Conservation (phyloP, 2,329 filamentous ascomycete species). For the Diplodia mutila region DNA sequence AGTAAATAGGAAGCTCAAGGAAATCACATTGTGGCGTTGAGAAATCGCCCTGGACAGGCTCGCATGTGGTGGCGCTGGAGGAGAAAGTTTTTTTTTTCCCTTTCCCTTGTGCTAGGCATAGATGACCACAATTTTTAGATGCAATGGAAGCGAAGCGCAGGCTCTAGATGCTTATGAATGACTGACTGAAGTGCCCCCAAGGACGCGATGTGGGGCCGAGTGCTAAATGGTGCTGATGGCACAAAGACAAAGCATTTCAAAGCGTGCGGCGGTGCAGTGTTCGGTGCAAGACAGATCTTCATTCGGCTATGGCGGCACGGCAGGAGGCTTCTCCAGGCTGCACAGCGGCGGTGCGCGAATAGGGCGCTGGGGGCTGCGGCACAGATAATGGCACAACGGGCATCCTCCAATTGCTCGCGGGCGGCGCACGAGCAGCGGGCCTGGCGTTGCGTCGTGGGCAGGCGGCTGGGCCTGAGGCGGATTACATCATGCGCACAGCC, state of each 20-base stretch:
- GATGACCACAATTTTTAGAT: background rate
- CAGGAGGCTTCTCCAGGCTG: background rate
- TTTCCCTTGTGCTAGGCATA: background rate
- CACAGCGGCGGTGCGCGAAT: conserved; percentile 1
- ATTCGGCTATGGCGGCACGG: conserved; percentile 13
- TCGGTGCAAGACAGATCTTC: background rate
- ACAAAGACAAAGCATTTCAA: background rate
- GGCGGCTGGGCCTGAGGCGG: background rate
- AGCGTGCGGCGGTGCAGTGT: background rate
- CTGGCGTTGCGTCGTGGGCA: background rate
- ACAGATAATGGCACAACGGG: conserved; percentile 9
- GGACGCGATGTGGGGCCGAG: background rate
- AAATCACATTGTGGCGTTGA: background rate
- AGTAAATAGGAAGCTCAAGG: background rate
- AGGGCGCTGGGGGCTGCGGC: conserved; percentile 10
- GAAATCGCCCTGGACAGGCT: background rate
- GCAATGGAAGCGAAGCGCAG: conserved; percentile 2
- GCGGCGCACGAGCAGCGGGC: background rate
- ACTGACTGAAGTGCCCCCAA: background rate
- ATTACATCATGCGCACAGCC: conserved; percentile 24
- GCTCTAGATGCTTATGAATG: background rate
- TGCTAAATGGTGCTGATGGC: background rate
- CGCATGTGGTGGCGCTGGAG: conserved; percentile 6
- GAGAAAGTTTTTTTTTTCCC: too few species aligned
- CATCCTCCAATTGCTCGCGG: background rate